Percentiles rank a stretch among this genome's conserved stretches.
Conservation (phyloP, 2,329 filamentous ascomycete species). For the Lojkania enalia region DNA sequence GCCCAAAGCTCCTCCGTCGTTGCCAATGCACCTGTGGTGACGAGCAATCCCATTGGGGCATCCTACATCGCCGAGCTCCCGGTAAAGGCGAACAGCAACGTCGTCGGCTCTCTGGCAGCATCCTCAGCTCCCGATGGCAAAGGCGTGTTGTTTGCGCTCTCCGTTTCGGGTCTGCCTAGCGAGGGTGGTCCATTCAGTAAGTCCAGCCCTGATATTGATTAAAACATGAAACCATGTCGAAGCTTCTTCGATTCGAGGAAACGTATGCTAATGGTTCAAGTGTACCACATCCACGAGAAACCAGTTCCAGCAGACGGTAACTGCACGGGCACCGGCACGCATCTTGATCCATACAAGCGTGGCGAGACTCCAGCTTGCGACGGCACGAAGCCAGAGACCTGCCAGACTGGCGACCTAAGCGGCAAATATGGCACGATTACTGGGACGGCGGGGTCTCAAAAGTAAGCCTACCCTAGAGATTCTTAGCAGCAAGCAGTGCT, state of each 20-base stretch:
- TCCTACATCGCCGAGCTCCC: conserved; percentile 46
- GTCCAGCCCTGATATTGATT: no score
- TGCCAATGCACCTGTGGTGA: conserved; percentile 38
- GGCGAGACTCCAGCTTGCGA: conserved; percentile 47
- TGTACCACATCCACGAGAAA: conserved; percentile 52
- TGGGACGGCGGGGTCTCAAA: conserved; percentile 30
- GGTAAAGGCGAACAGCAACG: conserved; percentile 32
- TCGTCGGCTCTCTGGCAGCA: conserved; percentile 42
- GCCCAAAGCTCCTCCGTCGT: conserved; percentile 31
- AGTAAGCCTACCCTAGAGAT: conserved; percentile 41
- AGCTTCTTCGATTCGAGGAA: no score
- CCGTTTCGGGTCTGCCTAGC: conserved; percentile 46
- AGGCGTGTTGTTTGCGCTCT: conserved; percentile 47
- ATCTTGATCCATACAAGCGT: conserved; percentile 49
- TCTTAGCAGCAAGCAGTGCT: neutral
- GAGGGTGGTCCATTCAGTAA: conserved; percentile 50
- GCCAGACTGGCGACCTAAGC: conserved; percentile 51
- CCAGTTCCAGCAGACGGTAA: conserved; percentile 48
- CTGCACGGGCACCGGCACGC: conserved; percentile 47
- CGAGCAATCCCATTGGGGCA: conserved; percentile 45
- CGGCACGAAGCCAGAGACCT: conserved; percentile 39
- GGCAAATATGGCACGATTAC: conserved; percentile 51
- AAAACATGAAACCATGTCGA: no score
- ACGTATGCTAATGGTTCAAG: conserved; percentile 23
- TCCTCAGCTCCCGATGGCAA: conserved; percentile 38